Evolutionary conservation across 2,329 filamentous ascomycete genomes (phyloP).

Genomic region (Talaromyces sp.): DNA sequence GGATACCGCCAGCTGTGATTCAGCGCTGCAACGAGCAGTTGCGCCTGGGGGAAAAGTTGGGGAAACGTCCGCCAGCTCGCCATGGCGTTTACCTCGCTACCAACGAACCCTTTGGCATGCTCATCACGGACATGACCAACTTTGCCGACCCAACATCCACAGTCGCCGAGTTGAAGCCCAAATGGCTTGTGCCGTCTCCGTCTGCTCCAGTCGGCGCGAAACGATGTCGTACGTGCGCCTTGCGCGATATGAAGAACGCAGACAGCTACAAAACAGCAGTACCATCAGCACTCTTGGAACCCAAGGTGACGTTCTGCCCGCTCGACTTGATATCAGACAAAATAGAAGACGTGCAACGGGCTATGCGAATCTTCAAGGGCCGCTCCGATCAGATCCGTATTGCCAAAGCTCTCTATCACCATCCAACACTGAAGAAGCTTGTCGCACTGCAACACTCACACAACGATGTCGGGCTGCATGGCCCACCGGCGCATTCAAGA

Average conservation of each 20-base stretch:
- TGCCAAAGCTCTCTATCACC: slow-evolving; percentile 29
- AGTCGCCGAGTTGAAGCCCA: slow-evolving; percentile 74
- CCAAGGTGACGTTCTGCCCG: slow-evolving; percentile 53
- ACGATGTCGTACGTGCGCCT: slow-evolving; percentile 71
- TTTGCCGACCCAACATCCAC: slow-evolving; percentile 25
- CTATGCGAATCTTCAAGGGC: slow-evolving; percentile 33
- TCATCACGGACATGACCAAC: slow-evolving; percentile 69
- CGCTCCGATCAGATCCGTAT: slow-evolving; percentile 33
- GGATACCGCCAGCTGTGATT: slow-evolving; percentile 41
- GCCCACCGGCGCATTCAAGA: slow-evolving; percentile 29
- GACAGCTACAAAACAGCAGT: background rate
- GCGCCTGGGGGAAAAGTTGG: slow-evolving; percentile 40
- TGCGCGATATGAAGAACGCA: slow-evolving; percentile 45
- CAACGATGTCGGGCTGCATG: slow-evolving; percentile 30
- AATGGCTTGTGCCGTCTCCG: slow-evolving; percentile 75
- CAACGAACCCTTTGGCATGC: slow-evolving; percentile 58
- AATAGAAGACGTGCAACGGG: slow-evolving; percentile 40
- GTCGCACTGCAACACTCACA: slow-evolving; percentile 28
- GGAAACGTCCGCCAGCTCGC: slow-evolving; percentile 44
- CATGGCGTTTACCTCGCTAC: slow-evolving; percentile 48
- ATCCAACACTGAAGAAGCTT: slow-evolving; percentile 30
- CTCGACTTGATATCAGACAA: slow-evolving; percentile 54
- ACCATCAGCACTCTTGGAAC: background rate
- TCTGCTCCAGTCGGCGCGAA: slow-evolving; percentile 59
- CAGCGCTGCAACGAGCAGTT: slow-evolving; percentile 52